Evolutionary conservation across 148 eudicot genomes (phyloP).

Genomic region (Fagopyrum homotropicum): DNA sequence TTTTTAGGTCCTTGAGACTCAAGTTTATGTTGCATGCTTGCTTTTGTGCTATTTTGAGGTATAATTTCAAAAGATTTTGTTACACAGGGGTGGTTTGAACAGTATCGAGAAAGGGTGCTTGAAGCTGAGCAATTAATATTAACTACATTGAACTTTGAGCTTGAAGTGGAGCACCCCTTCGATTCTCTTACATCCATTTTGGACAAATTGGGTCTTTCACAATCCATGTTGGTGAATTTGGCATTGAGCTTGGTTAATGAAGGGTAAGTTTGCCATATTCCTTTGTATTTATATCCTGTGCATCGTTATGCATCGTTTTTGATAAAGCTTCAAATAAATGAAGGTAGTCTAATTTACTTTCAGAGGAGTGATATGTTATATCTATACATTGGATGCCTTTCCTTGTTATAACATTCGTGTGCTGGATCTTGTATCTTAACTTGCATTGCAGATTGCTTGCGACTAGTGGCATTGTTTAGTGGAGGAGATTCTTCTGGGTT

Average conservation of each 20-base stretch:
- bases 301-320: neutral
- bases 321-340: neutral
- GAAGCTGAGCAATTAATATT: slow-evolving; percentile 88
- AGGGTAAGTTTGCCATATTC: slow-evolving; percentile 57
- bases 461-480: slow-evolving; percentile 11
- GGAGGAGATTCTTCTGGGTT: slow-evolving; percentile 11
- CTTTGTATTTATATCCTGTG: neutral
- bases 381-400: neutral
- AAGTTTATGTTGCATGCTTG: neutral
- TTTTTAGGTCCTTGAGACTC: neutral
- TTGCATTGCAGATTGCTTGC: slow-evolving; percentile 14
- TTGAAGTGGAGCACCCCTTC: slow-evolving; percentile 89
- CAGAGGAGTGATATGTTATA: neutral
- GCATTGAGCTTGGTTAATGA: slow-evolving; percentile 82
- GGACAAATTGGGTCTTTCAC: slow-evolving; percentile 79
- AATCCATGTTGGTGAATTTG: slow-evolving; percentile 62
- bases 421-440: slow-evolving; percentile 11
- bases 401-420: slow-evolving; percentile 10
- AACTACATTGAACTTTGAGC: slow-evolving; percentile 88
- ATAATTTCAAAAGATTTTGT: neutral
- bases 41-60: neutral
- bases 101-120: slow-evolving; percentile 68
- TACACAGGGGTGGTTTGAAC: slow-evolving; percentile 90
- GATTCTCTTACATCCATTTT: slow-evolving; percentile 74
- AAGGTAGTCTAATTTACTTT: neutral